phyloP scores from a whole-genome alignment of 2,329 filamentous ascomycete species.

The Verticillium longisporum region DNA sequence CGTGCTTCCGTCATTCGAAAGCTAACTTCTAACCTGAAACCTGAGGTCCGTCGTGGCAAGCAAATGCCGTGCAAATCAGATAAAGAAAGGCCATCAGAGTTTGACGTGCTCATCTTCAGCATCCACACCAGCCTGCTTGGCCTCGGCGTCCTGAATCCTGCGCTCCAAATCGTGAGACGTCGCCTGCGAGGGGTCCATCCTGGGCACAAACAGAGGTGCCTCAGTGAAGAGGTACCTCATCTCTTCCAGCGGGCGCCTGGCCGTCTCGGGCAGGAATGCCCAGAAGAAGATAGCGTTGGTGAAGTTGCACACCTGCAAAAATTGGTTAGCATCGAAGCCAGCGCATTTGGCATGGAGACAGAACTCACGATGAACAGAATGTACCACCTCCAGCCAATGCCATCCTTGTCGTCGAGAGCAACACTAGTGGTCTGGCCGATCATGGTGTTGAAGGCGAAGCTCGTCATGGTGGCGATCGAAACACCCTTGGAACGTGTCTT shows the following conservation, averaged over 20 bases:
- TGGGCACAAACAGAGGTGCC: constrained; percentile 53
- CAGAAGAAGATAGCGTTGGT: constrained; percentile 45
- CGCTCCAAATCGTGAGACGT: constrained; percentile 48
- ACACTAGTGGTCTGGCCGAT: constrained; percentile 28
- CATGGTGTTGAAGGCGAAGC: constrained; percentile 71
- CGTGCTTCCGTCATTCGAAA: too few relatives aligned
- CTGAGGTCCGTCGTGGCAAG: too few relatives aligned
- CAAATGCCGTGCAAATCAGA: too few relatives aligned
- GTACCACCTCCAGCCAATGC: constrained; percentile 2
- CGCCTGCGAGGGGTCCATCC: constrained; percentile 38
- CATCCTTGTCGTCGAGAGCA: background rate
- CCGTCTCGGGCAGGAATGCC: constrained; percentile 58
- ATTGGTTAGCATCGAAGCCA: background rate
- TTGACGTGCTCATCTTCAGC: background rate
- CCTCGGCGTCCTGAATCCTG: constrained; percentile 48
- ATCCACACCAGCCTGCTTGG: constrained; percentile 30
- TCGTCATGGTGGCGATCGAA: constrained; percentile 64
- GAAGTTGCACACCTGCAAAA: constrained; percentile 49
- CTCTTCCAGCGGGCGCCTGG: constrained; percentile 56
- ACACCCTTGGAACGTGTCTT: constrained; percentile 68
- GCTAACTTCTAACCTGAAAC: too few relatives aligned
- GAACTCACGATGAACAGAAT: constrained; percentile 4
- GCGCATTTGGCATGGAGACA: background rate
- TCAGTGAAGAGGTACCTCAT: constrained; percentile 62
- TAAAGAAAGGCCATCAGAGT: too few relatives aligned